These are phyloP conservation scores for Monilinia vaccinii-corymbosi DNA, from an alignment of 2,329 filamentous ascomycete genomes.

Conservation along the genomic window DNA sequence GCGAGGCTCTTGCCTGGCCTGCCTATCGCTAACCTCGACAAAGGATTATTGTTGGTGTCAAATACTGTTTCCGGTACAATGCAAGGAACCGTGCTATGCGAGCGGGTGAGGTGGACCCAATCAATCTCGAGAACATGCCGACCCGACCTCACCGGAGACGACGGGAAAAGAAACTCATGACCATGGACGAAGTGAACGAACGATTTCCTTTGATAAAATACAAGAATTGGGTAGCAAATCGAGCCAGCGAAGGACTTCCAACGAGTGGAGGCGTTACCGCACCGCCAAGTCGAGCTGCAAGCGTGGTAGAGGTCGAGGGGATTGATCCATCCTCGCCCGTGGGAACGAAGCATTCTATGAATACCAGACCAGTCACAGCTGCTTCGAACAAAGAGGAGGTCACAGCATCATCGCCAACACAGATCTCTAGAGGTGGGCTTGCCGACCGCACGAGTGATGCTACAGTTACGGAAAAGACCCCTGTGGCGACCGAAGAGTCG, in stretches of 20 bases:
- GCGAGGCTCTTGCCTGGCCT: neutral
- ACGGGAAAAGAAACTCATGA: conserved; percentile 97
- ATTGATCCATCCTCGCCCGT: conserved; percentile 35
- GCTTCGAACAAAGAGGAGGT: conserved; percentile 16
- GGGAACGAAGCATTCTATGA: conserved; percentile 30
- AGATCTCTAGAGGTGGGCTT: conserved; percentile 7
- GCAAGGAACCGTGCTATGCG: conserved; percentile 78
- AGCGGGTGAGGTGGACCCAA: conserved; percentile 72
- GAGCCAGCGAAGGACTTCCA: conserved; percentile 75
- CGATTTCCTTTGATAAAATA: conserved; percentile 95
- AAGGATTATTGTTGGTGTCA: conserved; percentile 99
- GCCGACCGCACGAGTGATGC: conserved; percentile 17
- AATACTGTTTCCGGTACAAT: conserved; percentile 98
- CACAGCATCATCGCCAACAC: conserved; percentile 12
- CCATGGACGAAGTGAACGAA: conserved; percentile 97
- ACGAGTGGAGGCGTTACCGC: conserved; percentile 75
- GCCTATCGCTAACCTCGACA: conserved; percentile 21
- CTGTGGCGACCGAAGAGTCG: conserved; percentile 13
- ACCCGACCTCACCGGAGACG: conserved; percentile 69
- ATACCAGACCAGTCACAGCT: conserved; percentile 19
- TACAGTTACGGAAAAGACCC: conserved; percentile 16
- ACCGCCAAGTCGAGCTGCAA: conserved; percentile 63
- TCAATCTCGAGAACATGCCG: conserved; percentile 79
- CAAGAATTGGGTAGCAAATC: conserved; percentile 82
- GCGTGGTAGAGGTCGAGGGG: conserved; percentile 58